Evolutionary conservation across 106 monocot genomes (phyloP).

Genomic region (Narthecium ossifragum): DNA sequence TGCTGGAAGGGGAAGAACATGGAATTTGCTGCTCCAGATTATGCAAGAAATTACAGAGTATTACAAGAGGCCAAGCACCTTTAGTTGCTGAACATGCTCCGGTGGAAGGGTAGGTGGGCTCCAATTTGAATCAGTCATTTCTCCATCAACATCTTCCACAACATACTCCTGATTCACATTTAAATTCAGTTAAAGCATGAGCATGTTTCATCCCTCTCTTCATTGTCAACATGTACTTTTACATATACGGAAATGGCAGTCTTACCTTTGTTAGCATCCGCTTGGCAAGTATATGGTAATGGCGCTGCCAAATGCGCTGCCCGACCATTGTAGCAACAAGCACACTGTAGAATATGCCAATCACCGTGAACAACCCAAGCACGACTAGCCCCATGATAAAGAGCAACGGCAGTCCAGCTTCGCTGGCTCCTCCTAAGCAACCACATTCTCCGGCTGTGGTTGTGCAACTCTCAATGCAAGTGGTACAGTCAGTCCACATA

Average conservation of each 20-base stretch:
- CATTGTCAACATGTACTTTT: too few species aligned
- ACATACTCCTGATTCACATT: conserved; percentile 74
- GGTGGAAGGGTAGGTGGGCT: conserved; percentile 70
- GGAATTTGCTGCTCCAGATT: too few species aligned
- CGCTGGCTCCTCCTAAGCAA: conserved; percentile 81
- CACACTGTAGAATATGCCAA: conserved; percentile 96
- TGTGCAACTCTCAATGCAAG: conserved; percentile 82
- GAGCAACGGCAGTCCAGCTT: conserved; percentile 76
- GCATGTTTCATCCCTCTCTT: neutral
- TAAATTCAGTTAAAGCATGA: neutral
- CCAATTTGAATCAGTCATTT: conserved; percentile 59
- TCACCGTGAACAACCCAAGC: conserved; percentile 70
- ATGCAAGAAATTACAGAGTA: too few species aligned
- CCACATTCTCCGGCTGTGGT: conserved; percentile 81
- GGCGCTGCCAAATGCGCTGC: conserved; percentile 93
- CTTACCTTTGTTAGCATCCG: conserved; percentile 89
- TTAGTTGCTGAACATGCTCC: conserved; percentile 83
- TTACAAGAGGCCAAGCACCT: conserved; percentile 74
- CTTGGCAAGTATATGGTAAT: conserved; percentile 94
- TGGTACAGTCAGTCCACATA: conserved; percentile 93
- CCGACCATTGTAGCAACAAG: conserved; percentile 96
- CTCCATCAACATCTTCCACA: conserved; percentile 82
- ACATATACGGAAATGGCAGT: too few species aligned
- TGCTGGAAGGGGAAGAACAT: too few species aligned
- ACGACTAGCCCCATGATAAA: conserved; percentile 80